These are phyloP conservation scores for Aurinia saxatilis DNA, from an alignment of 345 rosid species.

Conservation along the genomic window DNA sequence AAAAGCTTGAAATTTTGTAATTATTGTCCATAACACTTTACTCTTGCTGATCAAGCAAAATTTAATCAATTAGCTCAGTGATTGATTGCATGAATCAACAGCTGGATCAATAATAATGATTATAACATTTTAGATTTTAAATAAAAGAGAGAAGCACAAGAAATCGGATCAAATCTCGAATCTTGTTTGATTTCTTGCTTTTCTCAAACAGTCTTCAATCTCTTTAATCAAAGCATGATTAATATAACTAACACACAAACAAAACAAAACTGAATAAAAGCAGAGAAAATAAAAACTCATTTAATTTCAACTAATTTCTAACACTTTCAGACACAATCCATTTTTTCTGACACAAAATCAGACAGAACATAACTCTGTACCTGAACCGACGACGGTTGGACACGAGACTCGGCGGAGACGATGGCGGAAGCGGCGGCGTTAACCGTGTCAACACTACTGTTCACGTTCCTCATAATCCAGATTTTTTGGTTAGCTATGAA, in stretches of 20 bases:
- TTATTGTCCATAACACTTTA: too few relatives aligned
- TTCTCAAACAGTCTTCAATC: not conserved
- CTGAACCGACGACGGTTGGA: conserved; percentile 56
- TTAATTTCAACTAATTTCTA: too few relatives aligned
- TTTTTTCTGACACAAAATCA: too few relatives aligned
- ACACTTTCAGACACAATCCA: too few relatives aligned
- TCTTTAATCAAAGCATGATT: too few relatives aligned
- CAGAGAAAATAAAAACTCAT: too few relatives aligned
- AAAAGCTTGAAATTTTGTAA: too few relatives aligned
- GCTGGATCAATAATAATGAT: not conserved
- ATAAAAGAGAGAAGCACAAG: not conserved
- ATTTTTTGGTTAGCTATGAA: too few relatives aligned
- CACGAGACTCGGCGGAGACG: conserved; percentile 76
- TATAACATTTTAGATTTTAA: not conserved
- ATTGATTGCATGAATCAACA: not conserved
- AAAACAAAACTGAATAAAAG: too few relatives aligned
- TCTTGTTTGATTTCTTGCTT: not conserved
- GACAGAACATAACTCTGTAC: conserved; percentile 19
- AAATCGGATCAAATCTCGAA: not conserved
- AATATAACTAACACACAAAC: too few relatives aligned
- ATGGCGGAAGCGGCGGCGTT: conserved; percentile 95
- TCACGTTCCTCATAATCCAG: conserved; percentile 44
- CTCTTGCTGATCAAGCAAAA: not conserved
- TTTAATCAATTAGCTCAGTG: not conserved
- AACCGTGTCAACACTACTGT: conserved; percentile 60